phyloP scores from a whole-genome alignment of 192 early-diverging fungal species.

The Backusella tarrabulga region DNA sequence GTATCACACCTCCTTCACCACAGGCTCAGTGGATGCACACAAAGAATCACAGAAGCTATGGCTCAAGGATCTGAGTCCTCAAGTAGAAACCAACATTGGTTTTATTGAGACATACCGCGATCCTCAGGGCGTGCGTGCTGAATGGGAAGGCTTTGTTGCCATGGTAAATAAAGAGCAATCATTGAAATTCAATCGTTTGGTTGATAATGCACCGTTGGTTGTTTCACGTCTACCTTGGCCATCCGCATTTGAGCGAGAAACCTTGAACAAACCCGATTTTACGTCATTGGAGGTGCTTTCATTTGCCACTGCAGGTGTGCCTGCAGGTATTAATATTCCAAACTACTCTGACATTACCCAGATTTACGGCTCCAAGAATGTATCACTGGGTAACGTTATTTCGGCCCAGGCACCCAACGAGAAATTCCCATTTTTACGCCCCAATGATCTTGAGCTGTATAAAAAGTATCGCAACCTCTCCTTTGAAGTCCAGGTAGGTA shows the following conservation, averaged over 20 bases:
- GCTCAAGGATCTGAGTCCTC: slow-evolving; percentile 55
- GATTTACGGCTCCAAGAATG: slow-evolving; percentile 58
- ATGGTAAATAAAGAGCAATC: slow-evolving; percentile 62
- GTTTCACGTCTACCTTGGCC: slow-evolving; percentile 52
- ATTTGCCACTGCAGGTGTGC: slow-evolving; percentile 49
- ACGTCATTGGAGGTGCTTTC: slow-evolving; percentile 56
- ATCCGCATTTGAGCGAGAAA: slow-evolving; percentile 46
- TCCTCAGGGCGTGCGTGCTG: slow-evolving; percentile 57
- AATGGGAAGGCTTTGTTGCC: slow-evolving; percentile 66
- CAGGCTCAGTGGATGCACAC: slow-evolving; percentile 58
- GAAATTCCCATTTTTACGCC: slow-evolving; percentile 44
- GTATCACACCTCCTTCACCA: slow-evolving; percentile 50
- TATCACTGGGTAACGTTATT: slow-evolving; percentile 56
- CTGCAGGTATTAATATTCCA: slow-evolving; percentile 48
- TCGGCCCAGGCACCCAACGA: slow-evolving; percentile 45
- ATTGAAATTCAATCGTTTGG: slow-evolving; percentile 52
- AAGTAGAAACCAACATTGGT: slow-evolving; percentile 57
- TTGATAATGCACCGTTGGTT: slow-evolving; percentile 48
- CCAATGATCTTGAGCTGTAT: slow-evolving; percentile 44
- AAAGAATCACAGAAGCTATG: slow-evolving; percentile 53
- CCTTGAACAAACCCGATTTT: slow-evolving; percentile 54
- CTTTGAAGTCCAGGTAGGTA: slow-evolving; percentile 61
- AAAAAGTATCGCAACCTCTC: slow-evolving; percentile 32
- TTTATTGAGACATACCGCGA: slow-evolving; percentile 63
- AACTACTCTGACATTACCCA: slow-evolving; percentile 45